phyloP scores from a whole-genome alignment of 495 filamentous ascomycete genomes.

The Trichodelitschia bisporula region DNA sequence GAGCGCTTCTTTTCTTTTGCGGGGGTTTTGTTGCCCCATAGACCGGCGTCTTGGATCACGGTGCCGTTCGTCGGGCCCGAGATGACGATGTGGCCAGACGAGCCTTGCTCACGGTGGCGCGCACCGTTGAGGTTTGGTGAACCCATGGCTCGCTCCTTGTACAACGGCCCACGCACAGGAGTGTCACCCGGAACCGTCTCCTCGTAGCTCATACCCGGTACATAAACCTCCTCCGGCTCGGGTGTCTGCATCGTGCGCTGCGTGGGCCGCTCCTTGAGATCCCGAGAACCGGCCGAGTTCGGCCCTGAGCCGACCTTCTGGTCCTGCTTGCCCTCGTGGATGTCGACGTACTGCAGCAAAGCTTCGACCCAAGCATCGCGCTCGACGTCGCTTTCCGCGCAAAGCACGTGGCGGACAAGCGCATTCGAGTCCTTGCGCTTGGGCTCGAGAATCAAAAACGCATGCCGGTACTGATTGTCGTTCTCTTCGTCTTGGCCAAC shows the following conservation, averaged over 20 bases:
- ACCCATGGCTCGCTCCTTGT: background rate
- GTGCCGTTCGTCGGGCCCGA: constrained; percentile 71
- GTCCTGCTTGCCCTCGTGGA: constrained; percentile 17
- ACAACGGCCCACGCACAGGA: constrained; percentile 27
- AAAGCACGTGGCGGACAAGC: constrained; percentile 81
- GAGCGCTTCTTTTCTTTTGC: constrained; percentile 73
- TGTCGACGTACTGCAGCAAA: constrained; percentile 74
- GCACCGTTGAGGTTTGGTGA: constrained; percentile 12
- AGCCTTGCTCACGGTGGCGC: too few species aligned
- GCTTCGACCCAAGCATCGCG: constrained; percentile 85
- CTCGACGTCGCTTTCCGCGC: constrained; percentile 83
- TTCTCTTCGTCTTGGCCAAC: constrained; percentile 33
- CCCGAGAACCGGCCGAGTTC: background rate
- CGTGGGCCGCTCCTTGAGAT: constrained; percentile 6
- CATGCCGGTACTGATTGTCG: constrained; percentile 90
- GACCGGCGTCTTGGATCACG: constrained; percentile 62
- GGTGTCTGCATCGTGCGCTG: constrained; percentile 9
- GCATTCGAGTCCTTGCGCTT: constrained; percentile 88
- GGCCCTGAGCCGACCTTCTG: background rate
- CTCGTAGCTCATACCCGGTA: constrained; percentile 72
- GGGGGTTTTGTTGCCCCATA: constrained; percentile 56
- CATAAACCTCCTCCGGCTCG: constrained; percentile 16
- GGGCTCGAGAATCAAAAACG: constrained; percentile 80
- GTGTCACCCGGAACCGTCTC: constrained; percentile 50
- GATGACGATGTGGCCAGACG: constrained; percentile 23